phyloP scores from a whole-genome alignment of 1,284 basidiomycete species.

The Leccinum ponderosum region DNA sequence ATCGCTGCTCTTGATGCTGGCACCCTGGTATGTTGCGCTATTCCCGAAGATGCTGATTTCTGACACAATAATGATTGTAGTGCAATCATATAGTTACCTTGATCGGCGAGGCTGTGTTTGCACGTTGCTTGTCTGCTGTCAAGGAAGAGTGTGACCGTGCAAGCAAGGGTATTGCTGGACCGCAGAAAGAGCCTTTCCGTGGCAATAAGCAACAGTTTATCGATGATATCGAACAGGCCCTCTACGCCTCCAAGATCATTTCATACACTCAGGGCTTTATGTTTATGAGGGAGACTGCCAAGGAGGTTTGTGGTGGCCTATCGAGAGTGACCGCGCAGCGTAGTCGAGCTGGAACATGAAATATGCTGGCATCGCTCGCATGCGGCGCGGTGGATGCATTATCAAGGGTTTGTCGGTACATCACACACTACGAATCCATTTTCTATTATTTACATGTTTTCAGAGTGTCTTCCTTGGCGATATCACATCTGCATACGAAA shows the following conservation, averaged over 20 bases:
- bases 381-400: slow-evolving; percentile 99
- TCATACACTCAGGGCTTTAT: slow-evolving; percentile 99
- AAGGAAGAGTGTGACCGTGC: slow-evolving; percentile 96
- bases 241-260: slow-evolving; percentile 99
- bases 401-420: slow-evolving; percentile 67
- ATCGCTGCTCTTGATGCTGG: slow-evolving; percentile 97
- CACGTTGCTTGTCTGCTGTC: slow-evolving; percentile 96
- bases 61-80: slow-evolving; percentile 7
- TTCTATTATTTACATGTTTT: slow-evolving; percentile 8
- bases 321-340: background rate
- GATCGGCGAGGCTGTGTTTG: slow-evolving; percentile 99
- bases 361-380: slow-evolving; percentile 96
- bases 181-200: slow-evolving; percentile 90
- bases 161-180: slow-evolving; percentile 88
- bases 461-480: slow-evolving; percentile 92
- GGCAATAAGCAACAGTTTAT: slow-evolving; percentile 99
- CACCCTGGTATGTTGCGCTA: slow-evolving; percentile 62
- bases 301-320: slow-evolving; percentile 63
- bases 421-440: background rate
- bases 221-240: slow-evolving; percentile 97
- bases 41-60: slow-evolving; percentile 9
- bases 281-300: slow-evolving; percentile 98
- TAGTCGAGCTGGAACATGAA: slow-evolving; percentile 82
- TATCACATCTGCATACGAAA: slow-evolving; percentile 91
- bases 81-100: slow-evolving; percentile 73